Percentiles rank a stretch among this genome's conserved stretches.
Conservation (phyloP, 2,329 filamentous ascomycete genomes). For the Didymella sp. region DNA sequence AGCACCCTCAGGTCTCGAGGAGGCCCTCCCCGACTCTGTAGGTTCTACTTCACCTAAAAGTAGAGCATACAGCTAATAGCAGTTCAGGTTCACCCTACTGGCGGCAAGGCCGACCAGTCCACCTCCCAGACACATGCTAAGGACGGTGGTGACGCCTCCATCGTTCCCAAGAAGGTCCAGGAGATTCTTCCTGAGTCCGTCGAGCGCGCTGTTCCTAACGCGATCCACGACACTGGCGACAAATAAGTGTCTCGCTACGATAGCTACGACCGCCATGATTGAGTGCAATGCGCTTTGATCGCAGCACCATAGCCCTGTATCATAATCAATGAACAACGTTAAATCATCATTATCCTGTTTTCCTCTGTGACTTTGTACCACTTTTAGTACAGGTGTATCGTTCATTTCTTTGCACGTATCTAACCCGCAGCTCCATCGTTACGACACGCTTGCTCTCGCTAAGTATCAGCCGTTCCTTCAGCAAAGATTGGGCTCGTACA, state of each 20-base stretch:
- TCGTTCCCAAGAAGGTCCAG: constrained; percentile 54
- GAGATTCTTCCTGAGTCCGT: constrained; percentile 55
- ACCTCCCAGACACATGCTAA: constrained; percentile 50
- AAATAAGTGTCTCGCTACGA: constrained; percentile 17
- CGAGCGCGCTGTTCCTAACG: constrained; percentile 54
- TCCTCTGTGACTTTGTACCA: neutral
- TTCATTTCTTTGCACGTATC: too few species aligned
- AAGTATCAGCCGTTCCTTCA: neutral
- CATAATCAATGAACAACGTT: neutral
- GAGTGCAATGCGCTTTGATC: constrained; percentile 10
- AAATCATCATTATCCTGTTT: neutral
- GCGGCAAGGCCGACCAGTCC: constrained; percentile 43
- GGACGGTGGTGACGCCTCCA: constrained; percentile 46
- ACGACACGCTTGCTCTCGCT: neutral
- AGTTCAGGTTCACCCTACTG: constrained; percentile 48
- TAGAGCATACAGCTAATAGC: neutral
- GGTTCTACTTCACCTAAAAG: neutral
- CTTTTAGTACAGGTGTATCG: neutral
- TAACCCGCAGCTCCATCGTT: neutral
- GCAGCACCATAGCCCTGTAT: constrained; percentile 2
- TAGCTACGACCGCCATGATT: neutral
- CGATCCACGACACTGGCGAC: constrained; percentile 53
- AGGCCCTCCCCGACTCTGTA: constrained; percentile 50
- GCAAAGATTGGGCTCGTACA: neutral
- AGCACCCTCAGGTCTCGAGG: constrained; percentile 49